These are phyloP conservation scores for Diophrys appendiculata DNA, from an alignment of 73 alveolate genomes.

Conservation along the genomic window DNA sequence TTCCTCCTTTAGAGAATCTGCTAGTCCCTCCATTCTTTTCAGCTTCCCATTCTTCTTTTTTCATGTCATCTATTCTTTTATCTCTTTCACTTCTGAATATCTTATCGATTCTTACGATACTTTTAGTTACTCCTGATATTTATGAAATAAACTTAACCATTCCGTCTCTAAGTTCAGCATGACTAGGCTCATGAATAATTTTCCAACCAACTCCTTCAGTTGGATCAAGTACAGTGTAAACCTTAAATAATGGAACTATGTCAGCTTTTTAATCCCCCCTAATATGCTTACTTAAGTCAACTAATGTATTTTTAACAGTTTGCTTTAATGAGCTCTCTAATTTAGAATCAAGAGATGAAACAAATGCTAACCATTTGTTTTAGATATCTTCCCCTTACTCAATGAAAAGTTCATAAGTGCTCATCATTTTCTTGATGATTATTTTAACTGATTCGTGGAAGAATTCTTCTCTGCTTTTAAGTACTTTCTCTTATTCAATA, in stretches of 20 bases:
- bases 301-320: conserved; percentile 86
- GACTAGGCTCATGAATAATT: conserved; percentile 71
- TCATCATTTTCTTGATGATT: conserved; percentile 67
- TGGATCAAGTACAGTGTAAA: conserved; percentile 47
- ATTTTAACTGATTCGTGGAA: conserved; percentile 66
- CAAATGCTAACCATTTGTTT: conserved; percentile 67
- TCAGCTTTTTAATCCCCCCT: conserved; percentile 74
- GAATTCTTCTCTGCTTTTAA: conserved; percentile 60
- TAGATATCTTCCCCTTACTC: conserved; percentile 65
- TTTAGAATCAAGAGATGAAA: conserved; percentile 67
- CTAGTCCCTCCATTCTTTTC: conserved; percentile 62
- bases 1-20: conserved; percentile 23
- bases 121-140: conserved; percentile 52
- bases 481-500: conserved; percentile 71
- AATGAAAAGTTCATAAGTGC: conserved; percentile 81
- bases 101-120: conserved; percentile 69
- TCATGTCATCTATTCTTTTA: conserved; percentile 61
- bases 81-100: conserved; percentile 80
- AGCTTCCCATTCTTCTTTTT: conserved; percentile 47
- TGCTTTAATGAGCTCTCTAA: conserved; percentile 87
- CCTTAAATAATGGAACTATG: conserved; percentile 63
- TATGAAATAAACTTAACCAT: conserved; percentile 48
- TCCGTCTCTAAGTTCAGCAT: conserved; percentile 62
- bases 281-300: conserved; percentile 81
- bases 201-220: conserved; percentile 40